These are phyloP conservation scores for Physcia stellaris DNA, from an alignment of 495 filamentous ascomycete genomes.

Conservation along the genomic window DNA sequence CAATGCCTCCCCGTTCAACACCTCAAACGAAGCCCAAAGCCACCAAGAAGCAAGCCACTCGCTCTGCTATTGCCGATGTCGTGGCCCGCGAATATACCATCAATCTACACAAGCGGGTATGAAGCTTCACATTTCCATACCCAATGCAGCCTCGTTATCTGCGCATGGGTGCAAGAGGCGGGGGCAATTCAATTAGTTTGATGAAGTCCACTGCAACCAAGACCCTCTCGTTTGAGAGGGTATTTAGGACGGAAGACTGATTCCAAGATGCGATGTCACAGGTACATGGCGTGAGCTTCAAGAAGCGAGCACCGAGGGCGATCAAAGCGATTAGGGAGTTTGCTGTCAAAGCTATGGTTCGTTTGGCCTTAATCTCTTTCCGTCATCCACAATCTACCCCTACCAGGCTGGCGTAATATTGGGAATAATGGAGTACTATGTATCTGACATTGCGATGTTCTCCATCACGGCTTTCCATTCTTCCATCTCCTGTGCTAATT, in stretches of 20 bases:
- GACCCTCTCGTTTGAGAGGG: conserved; percentile 27
- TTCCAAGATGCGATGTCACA: conserved; percentile 32
- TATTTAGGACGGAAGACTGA: conserved; percentile 48
- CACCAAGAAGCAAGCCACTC: conserved; percentile 19
- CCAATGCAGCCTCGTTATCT: neutral
- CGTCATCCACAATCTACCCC: neutral
- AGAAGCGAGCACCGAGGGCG: conserved; percentile 95
- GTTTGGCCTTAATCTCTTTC: conserved; percentile 19
- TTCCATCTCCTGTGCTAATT: no score
- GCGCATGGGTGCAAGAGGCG: neutral
- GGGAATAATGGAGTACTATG: neutral
- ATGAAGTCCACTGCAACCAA: conserved; percentile 52
- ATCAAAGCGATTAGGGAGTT: conserved; percentile 99
- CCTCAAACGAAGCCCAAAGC: conserved; percentile 9
- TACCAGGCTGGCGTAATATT: neutral
- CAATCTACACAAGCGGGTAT: conserved; percentile 98
- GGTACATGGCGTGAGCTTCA: conserved; percentile 95
- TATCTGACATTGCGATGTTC: no score
- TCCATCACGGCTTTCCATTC: no score
- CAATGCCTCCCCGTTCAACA: conserved; percentile 13
- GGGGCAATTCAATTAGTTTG: conserved; percentile 42
- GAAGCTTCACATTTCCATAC: conserved; percentile 24
- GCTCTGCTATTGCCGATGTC: conserved; percentile 95
- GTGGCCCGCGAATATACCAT: conserved; percentile 99
- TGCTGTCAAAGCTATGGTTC: conserved; percentile 87